Base-by-base conservation (phyloP, 2,329 filamentous ascomycete species). In the Ophiocordyceps unilateralis region DNA sequence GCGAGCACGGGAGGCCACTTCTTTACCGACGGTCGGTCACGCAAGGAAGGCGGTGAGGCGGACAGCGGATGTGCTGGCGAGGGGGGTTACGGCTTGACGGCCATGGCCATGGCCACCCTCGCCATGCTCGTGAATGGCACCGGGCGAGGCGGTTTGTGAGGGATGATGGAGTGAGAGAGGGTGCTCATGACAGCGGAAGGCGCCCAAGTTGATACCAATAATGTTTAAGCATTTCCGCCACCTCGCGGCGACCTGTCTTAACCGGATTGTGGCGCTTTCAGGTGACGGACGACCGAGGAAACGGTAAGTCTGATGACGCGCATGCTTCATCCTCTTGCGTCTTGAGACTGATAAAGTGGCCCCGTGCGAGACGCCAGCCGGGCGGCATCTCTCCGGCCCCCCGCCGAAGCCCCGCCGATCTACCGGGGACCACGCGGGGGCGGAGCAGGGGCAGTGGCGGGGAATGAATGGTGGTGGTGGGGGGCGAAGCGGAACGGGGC, bases 1-100 rank as follows among this genome's bases (percentile, higher is more conserved):
- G 49, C 50, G 17, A 52, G 46, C 34, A 50, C 47, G 3, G 49
- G 51, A 21, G 56, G 51, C 1, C 32, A 28, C 5, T 53, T 50
- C 24, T 49, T 54, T 6, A 45, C 43, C 21, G 43, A 46, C 24
- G 28, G 11, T 12, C 22, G 38, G 12, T 39, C 37, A 15, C 21
- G 22, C 19, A 36, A 34, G 40, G n/a, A 23, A 2, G 30, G 30
- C 30, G 28, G 20, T 2, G 28, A 36, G 2, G 40, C n/a, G 26
- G 26, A 41, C 26, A 22, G 40, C 28, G 40, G 40, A 17, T 20
- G 17, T 22, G 26, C 19, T n/a, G 11, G 17, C n/a, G 23, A 19
- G 5, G 17, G 11, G 3, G 12, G 11, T 7, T 20, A 36, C 4
- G 11, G 40, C 19, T 8, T 22, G 21, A 24, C 20, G 20, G 30